Evolutionary conservation across 768 basidiomycete genomes (phyloP), one percentile per base, ranked within the genome.

Genomic region (Suillus hirtellus): DNA sequence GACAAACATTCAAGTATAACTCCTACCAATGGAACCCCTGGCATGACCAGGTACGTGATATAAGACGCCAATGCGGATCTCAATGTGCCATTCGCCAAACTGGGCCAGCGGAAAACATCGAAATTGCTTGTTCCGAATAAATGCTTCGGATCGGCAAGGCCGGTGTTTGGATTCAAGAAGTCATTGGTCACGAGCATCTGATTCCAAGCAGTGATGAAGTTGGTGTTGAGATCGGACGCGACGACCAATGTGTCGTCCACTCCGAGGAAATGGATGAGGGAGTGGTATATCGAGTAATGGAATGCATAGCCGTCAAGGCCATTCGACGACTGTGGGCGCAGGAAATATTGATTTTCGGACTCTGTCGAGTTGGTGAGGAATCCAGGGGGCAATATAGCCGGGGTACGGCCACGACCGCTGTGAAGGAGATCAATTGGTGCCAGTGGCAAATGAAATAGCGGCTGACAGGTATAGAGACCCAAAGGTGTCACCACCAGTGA

Each of bases 111-210:
- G 82, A 90, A 97, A 11, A 97, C 85, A 80, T 96, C 95, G 78
- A 96, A 96, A 72, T 96, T 96, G 71, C 90, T 91, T n/a, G 89
- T 88, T 44, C 95, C 95, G 71, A 82, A 95, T 90, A 95, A 87
- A 76, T 97, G 95, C 65, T 83, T 81, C 2, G 95, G 95, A 71
- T 97, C 95, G 9, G 68, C 15, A 5, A 15, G 4, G 62, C 86
- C 87, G 0, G 81, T 87, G 52, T 79, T 74, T 3, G 89, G 76
- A 72, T 96, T 96, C 59, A 96, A 64, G 69, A 96, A 89, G 70
- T 97, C 95, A 70, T 96, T 88, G 73, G 86, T 83, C 69, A 92
- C 86, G 69, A 94, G 89, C 86, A 96, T 93, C 74, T 93, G 78
- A 72, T 95, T 94, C 95, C 95, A 97, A 0, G 93, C 89, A 0